Percentiles rank a stretch among this genome's conserved stretches.
Evolutionary conservation across 208 protist species (phyloP).

Genomic region (Leishmania braziliensis): DNA sequence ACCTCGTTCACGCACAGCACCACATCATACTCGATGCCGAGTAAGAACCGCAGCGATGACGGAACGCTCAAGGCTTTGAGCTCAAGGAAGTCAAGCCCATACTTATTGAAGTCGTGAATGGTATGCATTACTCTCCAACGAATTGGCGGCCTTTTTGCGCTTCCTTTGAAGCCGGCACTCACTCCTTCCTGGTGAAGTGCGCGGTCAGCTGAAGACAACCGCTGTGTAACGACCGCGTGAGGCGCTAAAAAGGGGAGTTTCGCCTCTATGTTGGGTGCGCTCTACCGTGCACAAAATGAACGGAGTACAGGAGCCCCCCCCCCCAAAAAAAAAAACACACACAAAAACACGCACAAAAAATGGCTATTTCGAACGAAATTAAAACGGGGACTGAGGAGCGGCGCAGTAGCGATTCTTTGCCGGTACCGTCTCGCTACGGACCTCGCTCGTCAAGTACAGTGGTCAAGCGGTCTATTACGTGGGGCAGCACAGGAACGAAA

Average conservation of each 20-base stretch:
- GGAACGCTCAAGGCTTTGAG: slow-evolving; percentile 83
- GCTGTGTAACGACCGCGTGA: not conserved
- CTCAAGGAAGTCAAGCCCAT: slow-evolving; percentile 65
- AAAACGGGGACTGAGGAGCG: not conserved
- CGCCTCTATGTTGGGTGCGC: not conserved
- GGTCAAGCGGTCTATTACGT: not conserved
- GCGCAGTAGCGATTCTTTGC: not conserved
- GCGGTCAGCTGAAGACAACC: not conserved
- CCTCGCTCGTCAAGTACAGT: not conserved
- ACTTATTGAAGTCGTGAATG: slow-evolving; percentile 28
- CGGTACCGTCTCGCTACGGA: not conserved
- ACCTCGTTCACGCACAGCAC: slow-evolving; percentile 68
- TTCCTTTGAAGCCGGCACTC: not conserved
- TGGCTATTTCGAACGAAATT: not conserved
- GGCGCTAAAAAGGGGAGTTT: not conserved
- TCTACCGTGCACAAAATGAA: not conserved
- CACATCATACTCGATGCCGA: slow-evolving; percentile 82
- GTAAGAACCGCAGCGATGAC: slow-evolving; percentile 67
- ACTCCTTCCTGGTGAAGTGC: not conserved
- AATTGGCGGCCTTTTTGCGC: not conserved
- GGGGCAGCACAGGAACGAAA: not conserved
- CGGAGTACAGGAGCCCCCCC: not conserved
- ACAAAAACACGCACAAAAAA: not conserved
- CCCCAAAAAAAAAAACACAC: not conserved
- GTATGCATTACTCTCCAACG: slow-evolving; percentile 5